Evolutionary conservation across 768 basidiomycete species (phyloP).

Genomic region (Russula abietina): DNA sequence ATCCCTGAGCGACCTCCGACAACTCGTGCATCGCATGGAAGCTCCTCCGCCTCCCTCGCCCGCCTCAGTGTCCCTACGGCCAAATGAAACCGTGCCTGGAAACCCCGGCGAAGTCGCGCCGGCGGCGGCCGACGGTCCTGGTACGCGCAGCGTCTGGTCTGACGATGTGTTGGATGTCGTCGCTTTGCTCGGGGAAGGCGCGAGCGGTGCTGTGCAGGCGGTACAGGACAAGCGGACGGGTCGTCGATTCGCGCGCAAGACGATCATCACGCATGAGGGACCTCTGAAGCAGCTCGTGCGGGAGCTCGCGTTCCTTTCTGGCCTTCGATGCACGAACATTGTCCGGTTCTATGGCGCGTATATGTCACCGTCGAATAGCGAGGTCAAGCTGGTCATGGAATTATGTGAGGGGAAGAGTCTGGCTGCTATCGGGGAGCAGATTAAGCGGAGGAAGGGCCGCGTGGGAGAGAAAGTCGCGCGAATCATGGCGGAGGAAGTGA

Average conservation of each 20-base stretch:
- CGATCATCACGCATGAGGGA: conserved; percentile 77
- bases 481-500: conserved; percentile 79
- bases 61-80: not conserved
- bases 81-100: not conserved
- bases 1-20: conserved; percentile 15
- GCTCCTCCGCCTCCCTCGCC: not conserved
- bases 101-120: not conserved
- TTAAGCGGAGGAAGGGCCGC: conserved; percentile 62
- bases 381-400: conserved; percentile 91
- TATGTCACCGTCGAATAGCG: conserved; percentile 69
- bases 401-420: conserved; percentile 74
- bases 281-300: conserved; percentile 82
- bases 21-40: conserved; percentile 19
- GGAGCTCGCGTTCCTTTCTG: conserved; percentile 79
- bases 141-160: conserved; percentile 35
- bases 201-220: conserved; percentile 86
- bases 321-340: conserved; percentile 74
- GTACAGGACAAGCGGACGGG: conserved; percentile 71
- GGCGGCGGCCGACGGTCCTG: not conserved
- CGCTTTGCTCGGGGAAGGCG: conserved; percentile 75
- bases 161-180: conserved; percentile 67
- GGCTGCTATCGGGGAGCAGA: conserved; percentile 73
- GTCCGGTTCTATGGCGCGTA: conserved; percentile 85
- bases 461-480: conserved; percentile 80
- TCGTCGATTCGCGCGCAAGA: conserved; percentile 84